Percentiles rank a stretch among this genome's conserved stretches.
Evolutionary conservation across 176 grass and related monocot genomes (phyloP).

Genomic region (Chrysopogon serrulatus): DNA sequence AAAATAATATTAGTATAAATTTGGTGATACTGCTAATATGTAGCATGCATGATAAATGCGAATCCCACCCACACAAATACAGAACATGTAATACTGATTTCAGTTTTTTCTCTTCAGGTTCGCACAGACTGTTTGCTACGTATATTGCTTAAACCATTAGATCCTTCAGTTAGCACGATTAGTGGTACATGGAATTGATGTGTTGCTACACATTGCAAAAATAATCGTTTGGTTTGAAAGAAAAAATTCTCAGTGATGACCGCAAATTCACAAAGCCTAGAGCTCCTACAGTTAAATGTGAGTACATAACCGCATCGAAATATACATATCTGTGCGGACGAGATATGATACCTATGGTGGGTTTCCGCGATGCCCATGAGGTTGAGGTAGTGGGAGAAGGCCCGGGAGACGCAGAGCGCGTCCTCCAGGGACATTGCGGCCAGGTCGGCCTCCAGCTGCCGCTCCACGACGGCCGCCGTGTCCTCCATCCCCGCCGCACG

Average conservation of each 20-base stretch:
- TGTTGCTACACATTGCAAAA: neutral
- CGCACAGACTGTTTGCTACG: neutral
- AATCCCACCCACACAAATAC: neutral
- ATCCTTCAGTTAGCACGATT: neutral
- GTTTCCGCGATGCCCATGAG: slow-evolving; percentile 86
- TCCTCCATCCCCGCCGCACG: slow-evolving; percentile 73
- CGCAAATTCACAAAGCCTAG: neutral
- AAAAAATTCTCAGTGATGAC: neutral
- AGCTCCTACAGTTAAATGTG: neutral
- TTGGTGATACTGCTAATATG: neutral
- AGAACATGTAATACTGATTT: neutral
- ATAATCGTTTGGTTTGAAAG: neutral
- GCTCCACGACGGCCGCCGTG: slow-evolving; percentile 62
- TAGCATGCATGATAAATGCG: neutral
- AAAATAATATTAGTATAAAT: neutral
- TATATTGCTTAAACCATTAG: neutral
- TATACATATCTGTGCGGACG: neutral
- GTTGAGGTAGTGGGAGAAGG: slow-evolving; percentile 93
- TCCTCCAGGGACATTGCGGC: slow-evolving; percentile 77
- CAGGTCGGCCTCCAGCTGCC: slow-evolving; percentile 70
- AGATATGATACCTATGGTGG: slow-evolving; percentile 52
- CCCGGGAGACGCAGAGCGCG: slow-evolving; percentile 64
- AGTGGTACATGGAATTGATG: neutral
- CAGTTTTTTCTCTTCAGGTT: neutral
- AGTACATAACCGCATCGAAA: neutral